Percentiles rank a stretch among this genome's conserved stretches.
These are phyloP conservation scores for Phialophora chinensis DNA, from an alignment of 2,329 filamentous ascomycete genomes.

Conservation along the genomic window DNA sequence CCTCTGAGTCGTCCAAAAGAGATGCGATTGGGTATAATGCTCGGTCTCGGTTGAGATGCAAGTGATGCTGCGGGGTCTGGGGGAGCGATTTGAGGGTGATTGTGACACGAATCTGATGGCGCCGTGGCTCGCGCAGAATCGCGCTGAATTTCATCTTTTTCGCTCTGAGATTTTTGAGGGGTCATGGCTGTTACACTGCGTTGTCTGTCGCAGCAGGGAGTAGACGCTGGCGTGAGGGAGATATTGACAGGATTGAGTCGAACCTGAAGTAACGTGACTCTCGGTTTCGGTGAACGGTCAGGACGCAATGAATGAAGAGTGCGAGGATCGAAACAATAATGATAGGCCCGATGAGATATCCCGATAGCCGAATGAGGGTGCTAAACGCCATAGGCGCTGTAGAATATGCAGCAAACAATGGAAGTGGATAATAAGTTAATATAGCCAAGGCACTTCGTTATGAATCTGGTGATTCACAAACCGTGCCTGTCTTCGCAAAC, in stretches of 20 bases:
- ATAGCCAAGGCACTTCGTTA: not conserved
- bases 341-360: conserved; percentile 31
- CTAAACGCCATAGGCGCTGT: conserved; percentile 22
- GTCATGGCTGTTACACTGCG: conserved; percentile 19
- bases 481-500: conserved; percentile 8
- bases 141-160: not conserved
- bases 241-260: conserved; percentile 21
- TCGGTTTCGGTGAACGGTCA: conserved; percentile 25
- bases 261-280: conserved; percentile 24
- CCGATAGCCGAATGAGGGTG: conserved; percentile 23
- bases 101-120: not conserved
- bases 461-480: not conserved
- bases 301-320: conserved; percentile 32
- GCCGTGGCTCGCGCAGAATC: not conserved
- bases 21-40: not conserved
- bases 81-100: not conserved
- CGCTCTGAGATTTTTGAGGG: not conserved
- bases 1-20: conserved; percentile 10
- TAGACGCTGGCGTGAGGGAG: conserved; percentile 13
- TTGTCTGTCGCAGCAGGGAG: not conserved
- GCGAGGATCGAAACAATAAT: conserved; percentile 35
- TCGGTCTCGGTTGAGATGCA: not conserved
- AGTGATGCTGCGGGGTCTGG: not conserved
- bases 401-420: conserved; percentile 8
- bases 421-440: not conserved